A percentile compares a stretch with the other conserved stretches of the same genome.
Evolutionary conservation across 192 early-diverging fungal genomes (phyloP).

Genomic region (Backusella luteola): DNA sequence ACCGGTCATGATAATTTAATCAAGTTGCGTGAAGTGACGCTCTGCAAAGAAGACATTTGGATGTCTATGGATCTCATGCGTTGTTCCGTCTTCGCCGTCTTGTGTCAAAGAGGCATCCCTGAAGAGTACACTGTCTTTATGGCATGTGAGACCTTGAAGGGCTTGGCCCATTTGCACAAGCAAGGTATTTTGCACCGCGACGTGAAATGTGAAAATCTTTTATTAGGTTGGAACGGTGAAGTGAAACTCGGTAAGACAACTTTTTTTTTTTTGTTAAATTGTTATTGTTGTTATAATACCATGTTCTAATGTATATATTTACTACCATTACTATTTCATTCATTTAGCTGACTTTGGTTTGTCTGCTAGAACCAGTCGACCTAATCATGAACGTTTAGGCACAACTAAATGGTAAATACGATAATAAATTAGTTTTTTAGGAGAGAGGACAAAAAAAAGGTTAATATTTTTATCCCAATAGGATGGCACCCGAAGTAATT

Average conservation of each 20-base stretch:
- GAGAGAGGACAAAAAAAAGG: not conserved
- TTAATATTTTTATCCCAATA: constrained; percentile 7
- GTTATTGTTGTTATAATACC: not conserved
- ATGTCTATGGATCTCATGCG: constrained; percentile 45
- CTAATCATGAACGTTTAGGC: constrained; percentile 38
- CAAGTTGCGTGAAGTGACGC: constrained; percentile 36
- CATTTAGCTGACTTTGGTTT: constrained; percentile 42
- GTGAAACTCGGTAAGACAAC: constrained; percentile 41
- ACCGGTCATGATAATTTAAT: constrained; percentile 36
- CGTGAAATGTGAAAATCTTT: constrained; percentile 48
- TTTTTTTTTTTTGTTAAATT: constrained; percentile 5
- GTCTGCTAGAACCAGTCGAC: constrained; percentile 28
- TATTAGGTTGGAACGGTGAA: constrained; percentile 41
- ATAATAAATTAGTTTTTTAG: not conserved
- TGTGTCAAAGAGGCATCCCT: constrained; percentile 40
- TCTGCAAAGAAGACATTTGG: constrained; percentile 38
- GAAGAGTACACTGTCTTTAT: constrained; percentile 43
- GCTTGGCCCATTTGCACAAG: constrained; percentile 35
- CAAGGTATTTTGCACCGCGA: constrained; percentile 46
- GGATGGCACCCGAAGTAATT: constrained; percentile 55
- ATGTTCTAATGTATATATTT: not conserved
- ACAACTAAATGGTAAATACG: constrained; percentile 37
- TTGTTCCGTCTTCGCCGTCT: constrained; percentile 39
- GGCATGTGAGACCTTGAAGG: constrained; percentile 38
- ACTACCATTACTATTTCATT: not conserved